These are phyloP conservation scores for Syncephalastrum monosporum DNA, from an alignment of 371 early-diverging fungal species.

Conservation along the genomic window DNA sequence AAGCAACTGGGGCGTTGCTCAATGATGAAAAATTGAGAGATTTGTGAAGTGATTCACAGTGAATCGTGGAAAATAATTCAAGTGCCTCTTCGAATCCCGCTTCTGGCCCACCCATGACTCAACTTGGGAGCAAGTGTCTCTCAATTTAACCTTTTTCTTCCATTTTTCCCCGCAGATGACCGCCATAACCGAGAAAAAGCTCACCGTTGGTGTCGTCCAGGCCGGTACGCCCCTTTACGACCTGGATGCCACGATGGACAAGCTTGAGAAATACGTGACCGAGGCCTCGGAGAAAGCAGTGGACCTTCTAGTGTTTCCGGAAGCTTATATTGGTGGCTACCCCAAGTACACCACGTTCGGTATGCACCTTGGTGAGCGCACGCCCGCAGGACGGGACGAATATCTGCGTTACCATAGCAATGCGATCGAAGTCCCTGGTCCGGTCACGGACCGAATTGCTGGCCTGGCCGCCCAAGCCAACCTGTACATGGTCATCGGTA, in stretches of 20 bases:
- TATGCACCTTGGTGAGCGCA: slow-evolving; percentile 13
- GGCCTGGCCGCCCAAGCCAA: slow-evolving; percentile 8
- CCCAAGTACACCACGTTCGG: slow-evolving; percentile 19
- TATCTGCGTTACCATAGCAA: slow-evolving; percentile 11
- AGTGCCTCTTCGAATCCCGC: no score
- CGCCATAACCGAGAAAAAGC: no score
- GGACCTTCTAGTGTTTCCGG: slow-evolving; percentile 18
- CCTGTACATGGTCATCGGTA: slow-evolving; percentile 20
- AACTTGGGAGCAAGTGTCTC: no score
- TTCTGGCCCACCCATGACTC: no score
- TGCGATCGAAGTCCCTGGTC: slow-evolving; percentile 20
- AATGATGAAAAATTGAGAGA: no score
- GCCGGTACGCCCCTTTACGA: slow-evolving; percentile 15
- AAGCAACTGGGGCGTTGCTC: no score
- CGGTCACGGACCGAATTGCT: slow-evolving; percentile 9
- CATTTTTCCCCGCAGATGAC: no score
- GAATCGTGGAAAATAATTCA: no score
- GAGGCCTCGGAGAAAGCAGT: slow-evolving; percentile 10
- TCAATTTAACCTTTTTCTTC: no score
- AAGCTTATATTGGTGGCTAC: slow-evolving; percentile 23
- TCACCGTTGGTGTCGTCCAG: slow-evolving; percentile 13
- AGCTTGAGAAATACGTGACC: slow-evolving; percentile 12
- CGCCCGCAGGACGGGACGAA: slow-evolving; percentile 16
- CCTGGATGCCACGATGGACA: slow-evolving; percentile 10
- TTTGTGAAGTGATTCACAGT: no score